These are phyloP conservation scores for Boletellus ananas DNA, from an alignment of 768 basidiomycete species.

Conservation along the genomic window DNA sequence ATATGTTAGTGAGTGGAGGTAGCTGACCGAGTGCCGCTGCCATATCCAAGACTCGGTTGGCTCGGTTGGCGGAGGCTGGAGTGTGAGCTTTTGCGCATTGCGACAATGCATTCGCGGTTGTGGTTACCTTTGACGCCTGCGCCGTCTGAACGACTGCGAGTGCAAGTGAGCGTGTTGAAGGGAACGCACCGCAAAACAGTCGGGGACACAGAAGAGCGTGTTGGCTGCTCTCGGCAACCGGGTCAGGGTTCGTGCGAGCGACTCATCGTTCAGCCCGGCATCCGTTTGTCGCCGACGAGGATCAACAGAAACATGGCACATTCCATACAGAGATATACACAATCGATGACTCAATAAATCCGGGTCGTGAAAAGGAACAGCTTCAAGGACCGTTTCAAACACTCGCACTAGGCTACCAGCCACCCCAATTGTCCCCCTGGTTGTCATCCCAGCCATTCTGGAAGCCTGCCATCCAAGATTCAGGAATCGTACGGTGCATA, in stretches of 20 bases:
- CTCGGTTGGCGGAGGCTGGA: background rate
- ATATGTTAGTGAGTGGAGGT: background rate
- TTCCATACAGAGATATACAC: slow-evolving; percentile 3
- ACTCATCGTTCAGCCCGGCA: too few species aligned
- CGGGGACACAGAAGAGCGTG: background rate
- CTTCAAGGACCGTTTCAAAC: background rate
- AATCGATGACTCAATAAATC: slow-evolving; percentile 16
- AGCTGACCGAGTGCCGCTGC: background rate
- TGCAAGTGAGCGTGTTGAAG: too few species aligned
- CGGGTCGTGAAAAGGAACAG: slow-evolving; percentile 3
- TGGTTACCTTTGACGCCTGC: background rate
- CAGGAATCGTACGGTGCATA: slow-evolving; percentile 1
- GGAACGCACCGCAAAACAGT: background rate
- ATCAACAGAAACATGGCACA: background rate
- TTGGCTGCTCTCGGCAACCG: background rate
- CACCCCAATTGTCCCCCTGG: background rate
- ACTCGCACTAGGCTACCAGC: slow-evolving; percentile 6
- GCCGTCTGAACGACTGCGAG: background rate
- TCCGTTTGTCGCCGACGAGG: background rate
- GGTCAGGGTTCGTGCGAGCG: too few species aligned
- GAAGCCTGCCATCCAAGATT: slow-evolving; percentile 27
- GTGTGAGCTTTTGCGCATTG: background rate
- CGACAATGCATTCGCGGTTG: background rate
- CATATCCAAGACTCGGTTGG: background rate
- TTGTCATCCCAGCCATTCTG: slow-evolving; percentile 21